Percentiles rank a stretch among this genome's conserved stretches.
Conservation (phyloP, 2,329 filamentous ascomycete species). For the Teratosphaeriaceae sp. region DNA sequence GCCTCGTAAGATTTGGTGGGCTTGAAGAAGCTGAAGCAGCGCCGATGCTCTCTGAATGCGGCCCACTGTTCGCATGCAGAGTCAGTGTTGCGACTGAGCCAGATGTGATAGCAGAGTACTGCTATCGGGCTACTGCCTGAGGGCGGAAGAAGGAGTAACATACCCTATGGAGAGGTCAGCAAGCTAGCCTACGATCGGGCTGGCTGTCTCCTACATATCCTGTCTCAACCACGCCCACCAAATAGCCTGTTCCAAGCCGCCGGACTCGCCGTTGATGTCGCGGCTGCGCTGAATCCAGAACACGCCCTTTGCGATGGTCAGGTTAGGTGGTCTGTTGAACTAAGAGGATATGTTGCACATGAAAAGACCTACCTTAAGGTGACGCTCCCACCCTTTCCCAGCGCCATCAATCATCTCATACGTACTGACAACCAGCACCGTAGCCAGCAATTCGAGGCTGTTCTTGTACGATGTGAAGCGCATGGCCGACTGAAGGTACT, state of each 20-base stretch:
- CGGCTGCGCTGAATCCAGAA: constrained; percentile 61
- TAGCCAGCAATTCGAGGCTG: constrained; percentile 53
- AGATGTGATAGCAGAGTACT: no score
- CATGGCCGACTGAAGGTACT: constrained; percentile 55
- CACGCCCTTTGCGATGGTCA: constrained; percentile 42
- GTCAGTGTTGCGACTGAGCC: no score
- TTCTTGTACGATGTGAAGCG: constrained; percentile 52
- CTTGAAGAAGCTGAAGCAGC: constrained; percentile 53
- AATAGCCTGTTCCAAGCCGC: constrained; percentile 50
- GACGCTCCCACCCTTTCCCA: constrained; percentile 53
- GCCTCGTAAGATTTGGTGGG: constrained; percentile 44
- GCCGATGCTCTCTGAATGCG: constrained; percentile 39
- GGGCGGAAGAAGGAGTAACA: no score
- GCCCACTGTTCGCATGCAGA: no score
- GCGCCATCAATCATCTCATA: constrained; percentile 61
- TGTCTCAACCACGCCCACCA: constrained; percentile 65
- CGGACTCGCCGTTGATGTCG: constrained; percentile 53
- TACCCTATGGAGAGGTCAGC: constrained; percentile 53
- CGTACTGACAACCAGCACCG: constrained; percentile 53
- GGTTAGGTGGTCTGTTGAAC: no score
- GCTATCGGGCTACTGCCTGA: no score
- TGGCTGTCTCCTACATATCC: no score
- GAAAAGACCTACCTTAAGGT: constrained; percentile 50
- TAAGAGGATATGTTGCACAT: no score
- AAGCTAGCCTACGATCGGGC: no score